Base-by-base conservation (phyloP, 768 basidiomycete genomes). In the Suillus clintonianus region DNA sequence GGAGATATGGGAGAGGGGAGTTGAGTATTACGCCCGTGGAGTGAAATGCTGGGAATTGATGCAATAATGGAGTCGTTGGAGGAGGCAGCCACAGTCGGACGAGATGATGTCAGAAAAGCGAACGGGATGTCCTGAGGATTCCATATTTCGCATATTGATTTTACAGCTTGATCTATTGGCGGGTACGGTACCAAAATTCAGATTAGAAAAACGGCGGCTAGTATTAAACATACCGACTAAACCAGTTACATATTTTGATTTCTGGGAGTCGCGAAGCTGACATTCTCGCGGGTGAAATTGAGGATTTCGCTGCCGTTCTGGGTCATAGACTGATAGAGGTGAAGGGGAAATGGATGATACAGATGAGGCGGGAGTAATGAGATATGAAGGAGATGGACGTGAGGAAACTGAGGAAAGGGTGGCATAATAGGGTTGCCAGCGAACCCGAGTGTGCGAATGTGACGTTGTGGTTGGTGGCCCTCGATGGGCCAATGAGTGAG, bases 351-450 rank as follows among this genome's bases (percentile, higher is more conserved):
- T 78, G 68, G 85, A 78, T 66, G 83, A 68, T 73, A 84, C 79
- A 70, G 85, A 84, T 32, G 83, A 82, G 57, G 83, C 75, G 6
- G 89, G 89, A 62, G 89, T 89, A 76, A 84, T 77, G 64, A 86
- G 80, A 80, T 82, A 85, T 45, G 80, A 68, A 50, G 77, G 71
- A 50, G 79, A 67, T 43, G 79, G 72, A 37, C 71, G 74, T 58
- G 76, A 62, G 15, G 79, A 77, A 51, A 83, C 70, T 62, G 79
- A 72, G 51, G 77, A 77, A 60, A 77, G 72, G 60, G 82, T 74
- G 59, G 86, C 73, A 67, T 80, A 77, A 76, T 92, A 94, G 68
- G 91, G 91, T 78, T 92, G 92, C 91, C 91, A 93, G 69, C 92
- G 88, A 69, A 87, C 80, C 74, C 89, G 80, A 57, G 56, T 41